A percentile compares a stretch with the other conserved stretches of the same genome.
These are phyloP conservation scores for Hygrophoropsis aurantiaca DNA, from an alignment of 768 basidiomycete species.

Conservation along the genomic window DNA sequence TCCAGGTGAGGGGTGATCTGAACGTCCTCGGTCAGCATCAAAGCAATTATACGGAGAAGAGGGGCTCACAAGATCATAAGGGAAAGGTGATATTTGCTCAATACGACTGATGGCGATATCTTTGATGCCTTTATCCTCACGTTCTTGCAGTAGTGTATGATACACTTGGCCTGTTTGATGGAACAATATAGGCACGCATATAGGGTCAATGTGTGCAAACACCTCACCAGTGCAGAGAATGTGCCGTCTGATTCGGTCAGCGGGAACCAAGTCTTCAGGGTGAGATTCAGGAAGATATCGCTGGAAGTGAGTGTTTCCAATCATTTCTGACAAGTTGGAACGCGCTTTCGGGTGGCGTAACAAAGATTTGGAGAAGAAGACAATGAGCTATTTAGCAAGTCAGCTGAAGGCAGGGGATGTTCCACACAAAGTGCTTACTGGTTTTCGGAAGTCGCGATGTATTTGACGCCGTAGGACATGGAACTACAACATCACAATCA, in stretches of 20 bases:
- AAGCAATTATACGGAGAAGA: not conserved
- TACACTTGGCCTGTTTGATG: slow-evolving; percentile 75
- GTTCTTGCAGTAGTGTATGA: slow-evolving; percentile 77
- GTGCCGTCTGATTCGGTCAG: slow-evolving; percentile 82
- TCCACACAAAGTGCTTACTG: slow-evolving; percentile 40
- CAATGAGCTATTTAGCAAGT: slow-evolving; percentile 54
- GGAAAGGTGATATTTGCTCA: slow-evolving; percentile 91
- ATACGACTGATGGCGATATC: slow-evolving; percentile 87
- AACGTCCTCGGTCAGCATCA: slow-evolving; percentile 2
- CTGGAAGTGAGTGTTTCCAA: slow-evolving; percentile 83
- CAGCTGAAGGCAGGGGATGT: not conserved
- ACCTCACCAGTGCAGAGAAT: slow-evolving; percentile 73
- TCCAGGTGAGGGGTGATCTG: slow-evolving; percentile 87
- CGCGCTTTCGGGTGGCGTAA: slow-evolving; percentile 86
- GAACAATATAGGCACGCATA: not conserved
- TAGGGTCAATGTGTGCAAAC: not conserved
- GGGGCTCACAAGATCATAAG: slow-evolving; percentile 74
- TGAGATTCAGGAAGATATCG: slow-evolving; percentile 83
- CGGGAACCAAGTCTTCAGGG: slow-evolving; percentile 66
- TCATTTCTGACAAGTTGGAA: slow-evolving; percentile 79
- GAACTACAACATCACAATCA: slow-evolving; percentile 48
- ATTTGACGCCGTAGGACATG: slow-evolving; percentile 91
- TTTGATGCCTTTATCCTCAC: slow-evolving; percentile 81
- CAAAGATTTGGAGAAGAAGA: slow-evolving; percentile 92
- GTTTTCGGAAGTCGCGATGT: slow-evolving; percentile 94